Conservation (phyloP, 2,329 filamentous ascomycete species). For the Colletotrichum falcatum region DNA sequence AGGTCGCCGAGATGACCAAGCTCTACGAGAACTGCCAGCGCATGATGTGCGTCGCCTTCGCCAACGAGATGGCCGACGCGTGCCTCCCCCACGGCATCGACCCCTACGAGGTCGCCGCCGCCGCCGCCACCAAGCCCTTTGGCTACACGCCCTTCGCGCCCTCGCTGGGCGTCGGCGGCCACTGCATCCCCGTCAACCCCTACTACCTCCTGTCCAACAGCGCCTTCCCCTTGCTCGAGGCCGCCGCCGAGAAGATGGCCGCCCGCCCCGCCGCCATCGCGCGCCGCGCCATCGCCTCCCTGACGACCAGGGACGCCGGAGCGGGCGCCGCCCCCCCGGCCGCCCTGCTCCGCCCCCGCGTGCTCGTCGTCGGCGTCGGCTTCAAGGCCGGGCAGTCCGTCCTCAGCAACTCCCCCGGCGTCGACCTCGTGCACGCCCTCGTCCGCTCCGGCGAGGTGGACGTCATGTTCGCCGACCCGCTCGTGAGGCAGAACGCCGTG, state of each 20-base stretch:
- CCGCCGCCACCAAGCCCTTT: slow-evolving; percentile 55
- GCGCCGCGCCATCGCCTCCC: slow-evolving; percentile 30
- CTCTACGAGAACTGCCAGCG: slow-evolving; percentile 60
- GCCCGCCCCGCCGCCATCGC: slow-evolving; percentile 49
- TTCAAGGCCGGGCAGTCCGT: slow-evolving; percentile 53
- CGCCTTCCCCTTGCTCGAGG: slow-evolving; percentile 51
- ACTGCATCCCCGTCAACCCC: slow-evolving; percentile 59
- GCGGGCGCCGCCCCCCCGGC: not conserved
- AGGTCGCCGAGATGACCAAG: slow-evolving; percentile 60
- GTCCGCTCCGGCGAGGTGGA: slow-evolving; percentile 44
- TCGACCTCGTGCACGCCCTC: slow-evolving; percentile 45
- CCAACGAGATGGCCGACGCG: slow-evolving; percentile 59
- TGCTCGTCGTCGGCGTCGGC: slow-evolving; percentile 50
- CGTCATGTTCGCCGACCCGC: slow-evolving; percentile 49
- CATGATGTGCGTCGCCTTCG: slow-evolving; percentile 56
- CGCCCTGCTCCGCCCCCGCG: slow-evolving; percentile 43
- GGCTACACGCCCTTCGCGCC: slow-evolving; percentile 54
- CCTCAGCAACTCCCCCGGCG: slow-evolving; percentile 49
- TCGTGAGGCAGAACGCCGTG: slow-evolving; percentile 47
- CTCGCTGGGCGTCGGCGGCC: slow-evolving; percentile 55
- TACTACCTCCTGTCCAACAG: slow-evolving; percentile 55
- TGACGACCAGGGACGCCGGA: not conserved
- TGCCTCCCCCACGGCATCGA: slow-evolving; percentile 52
- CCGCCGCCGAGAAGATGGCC: slow-evolving; percentile 51
- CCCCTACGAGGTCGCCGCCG: slow-evolving; percentile 53